A percentile compares a stretch with the other conserved stretches of the same genome.
phyloP scores from a whole-genome alignment of 148 eudicot species.

The Suaeda aralocaspica region DNA sequence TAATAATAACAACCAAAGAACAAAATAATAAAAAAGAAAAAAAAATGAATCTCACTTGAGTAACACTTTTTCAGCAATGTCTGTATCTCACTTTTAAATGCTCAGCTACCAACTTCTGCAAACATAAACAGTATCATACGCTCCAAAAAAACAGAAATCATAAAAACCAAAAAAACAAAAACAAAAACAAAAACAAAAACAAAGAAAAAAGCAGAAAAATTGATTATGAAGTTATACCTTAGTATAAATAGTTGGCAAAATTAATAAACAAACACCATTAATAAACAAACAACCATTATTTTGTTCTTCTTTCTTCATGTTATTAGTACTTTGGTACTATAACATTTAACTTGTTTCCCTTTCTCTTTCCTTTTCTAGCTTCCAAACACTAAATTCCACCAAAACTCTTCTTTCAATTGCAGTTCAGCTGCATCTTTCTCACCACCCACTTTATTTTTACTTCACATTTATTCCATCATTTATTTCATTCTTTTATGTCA shows the following conservation, averaged over 20 bases:
- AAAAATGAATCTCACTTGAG: slow-evolving; percentile 16
- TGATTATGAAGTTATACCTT: slow-evolving; percentile 29
- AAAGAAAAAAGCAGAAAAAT: neutral
- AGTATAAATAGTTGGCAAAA: slow-evolving; percentile 40
- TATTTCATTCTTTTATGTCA: neutral
- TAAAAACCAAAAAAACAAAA: neutral
- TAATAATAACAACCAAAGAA: neutral
- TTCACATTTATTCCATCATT: slow-evolving; percentile 12
- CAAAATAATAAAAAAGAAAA: neutral
- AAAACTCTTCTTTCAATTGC: slow-evolving; percentile 18
- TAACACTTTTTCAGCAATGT: neutral
- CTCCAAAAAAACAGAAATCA: slow-evolving; percentile 3
- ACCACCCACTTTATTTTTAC: slow-evolving; percentile 33
- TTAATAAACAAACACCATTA: neutral
- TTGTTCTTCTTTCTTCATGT: neutral
- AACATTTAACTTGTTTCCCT: neutral
- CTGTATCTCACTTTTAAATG: neutral
- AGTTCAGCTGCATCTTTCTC: slow-evolving; percentile 57
- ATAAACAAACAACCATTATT: slow-evolving; percentile 6
- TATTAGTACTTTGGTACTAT: neutral
- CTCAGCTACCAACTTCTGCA: neutral
- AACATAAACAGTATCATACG: neutral
- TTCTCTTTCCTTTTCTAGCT: neutral
- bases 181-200: neutral
- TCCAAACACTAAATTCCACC: slow-evolving; percentile 15